Evolutionary conservation across 805 yeast species (phyloP), one percentile per base, ranked within the genome.

Genomic region (Kluyveromyces nonfermentans): DNA sequence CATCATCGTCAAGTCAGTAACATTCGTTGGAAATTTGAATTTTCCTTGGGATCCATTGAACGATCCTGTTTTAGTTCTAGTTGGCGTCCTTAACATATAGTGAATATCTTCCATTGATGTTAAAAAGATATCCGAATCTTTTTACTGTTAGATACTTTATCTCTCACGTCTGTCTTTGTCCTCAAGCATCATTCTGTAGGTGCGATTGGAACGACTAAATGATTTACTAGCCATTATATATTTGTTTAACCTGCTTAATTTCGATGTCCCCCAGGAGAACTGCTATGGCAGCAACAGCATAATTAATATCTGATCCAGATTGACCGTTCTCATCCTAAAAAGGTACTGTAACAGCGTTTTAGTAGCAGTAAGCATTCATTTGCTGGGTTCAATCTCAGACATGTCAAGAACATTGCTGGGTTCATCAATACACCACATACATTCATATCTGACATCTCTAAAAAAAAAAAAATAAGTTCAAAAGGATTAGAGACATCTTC

Each of bases 1-100:
- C 3, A 48, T 49, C 5, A 62, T 56, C 30, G 4, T 14, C 30
- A 25, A 10, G 14, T 14, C 30, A 25, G 14, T 25, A 14, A 14
- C 30, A 25, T 25, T 14, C 3, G 9, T 14, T 14, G 73, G 73
- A 42, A 68, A 69, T 42, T 60, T 58, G 50, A 69, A 69, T 14
- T 51, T 62, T 62, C 64, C 57, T 47, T 68, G 72, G 1, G 63
- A 52, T 5, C 73, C 73, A 19, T 58, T 60, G 43, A 65, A 68
- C 0, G 72, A 67, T 7, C 56, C 48, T 1, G 71, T 60, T 50
- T 64, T 68, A 22, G 65, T 55, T 47, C 64, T 60, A 16, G 62
- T 56, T 7, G 64, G 65, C 12, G 58, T 44, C 45, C 64, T 55
- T 14, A 59, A 52, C 53, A 53, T 48, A 37, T 14, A 25, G 35